These are phyloP conservation scores for Botrytis porri DNA, from an alignment of 2,329 filamentous ascomycete genomes.

Conservation along the genomic window DNA sequence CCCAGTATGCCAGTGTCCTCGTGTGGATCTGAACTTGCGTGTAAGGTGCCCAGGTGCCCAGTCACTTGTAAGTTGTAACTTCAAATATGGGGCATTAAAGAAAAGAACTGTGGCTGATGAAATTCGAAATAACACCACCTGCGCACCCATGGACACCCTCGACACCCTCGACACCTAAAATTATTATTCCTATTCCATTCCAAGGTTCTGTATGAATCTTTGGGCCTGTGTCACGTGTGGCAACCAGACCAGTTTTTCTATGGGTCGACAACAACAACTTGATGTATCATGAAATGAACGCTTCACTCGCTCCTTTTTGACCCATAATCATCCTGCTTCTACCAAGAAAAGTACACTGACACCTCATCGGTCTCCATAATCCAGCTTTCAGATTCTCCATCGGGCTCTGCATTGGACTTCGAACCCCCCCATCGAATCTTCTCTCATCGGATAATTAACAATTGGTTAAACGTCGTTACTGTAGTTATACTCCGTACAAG, in stretches of 20 bases:
- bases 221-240: background rate
- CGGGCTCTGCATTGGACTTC: background rate
- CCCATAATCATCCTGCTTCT: background rate
- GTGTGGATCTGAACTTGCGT: background rate
- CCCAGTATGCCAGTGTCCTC: background rate
- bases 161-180: too few relatives aligned
- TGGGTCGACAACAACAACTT: constrained; percentile 6
- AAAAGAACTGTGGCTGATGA: background rate
- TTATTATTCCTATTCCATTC: background rate
- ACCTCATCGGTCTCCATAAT: constrained; percentile 12
- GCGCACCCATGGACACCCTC: too few relatives aligned
- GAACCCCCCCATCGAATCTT: background rate
- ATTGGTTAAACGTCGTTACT: too few relatives aligned
- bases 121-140: background rate
- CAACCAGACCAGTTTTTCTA: background rate
- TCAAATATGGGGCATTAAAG: background rate
- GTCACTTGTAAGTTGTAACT: too few relatives aligned
- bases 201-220: background rate
- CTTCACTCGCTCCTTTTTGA: background rate
- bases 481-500: too few relatives aligned
- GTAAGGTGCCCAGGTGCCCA: too few relatives aligned
- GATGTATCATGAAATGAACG: background rate
- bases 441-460: background rate
- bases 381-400: background rate
- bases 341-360: background rate